phyloP scores from a whole-genome alignment of 2,329 filamentous ascomycete species.

The Venturia oleaginea region DNA sequence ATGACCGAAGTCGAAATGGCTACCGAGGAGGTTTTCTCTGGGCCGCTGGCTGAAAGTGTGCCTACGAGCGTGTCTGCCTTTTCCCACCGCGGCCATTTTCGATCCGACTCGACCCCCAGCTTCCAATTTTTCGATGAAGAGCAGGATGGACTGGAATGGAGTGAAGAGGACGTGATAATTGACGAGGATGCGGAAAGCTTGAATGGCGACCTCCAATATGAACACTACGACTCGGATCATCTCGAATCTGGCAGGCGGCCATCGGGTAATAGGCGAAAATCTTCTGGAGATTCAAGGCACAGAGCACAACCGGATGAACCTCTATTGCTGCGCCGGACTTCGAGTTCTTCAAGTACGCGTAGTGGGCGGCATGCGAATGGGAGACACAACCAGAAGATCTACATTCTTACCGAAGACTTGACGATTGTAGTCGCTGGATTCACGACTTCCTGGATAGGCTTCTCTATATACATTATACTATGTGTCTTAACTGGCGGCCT shows the following conservation, averaged over 20 bases:
- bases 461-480: conserved; percentile 56
- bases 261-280: conserved; percentile 44
- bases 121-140: conserved; percentile 79
- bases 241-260: conserved; percentile 29
- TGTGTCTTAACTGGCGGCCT: conserved; percentile 67
- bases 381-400: conserved; percentile 77
- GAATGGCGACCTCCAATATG: conserved; percentile 23
- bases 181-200: conserved; percentile 20
- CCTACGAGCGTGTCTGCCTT: conserved; percentile 91
- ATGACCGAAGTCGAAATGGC: conserved; percentile 98
- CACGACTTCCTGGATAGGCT: conserved; percentile 63
- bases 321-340: conserved; percentile 47
- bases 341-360: conserved; percentile 2
- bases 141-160: conserved; percentile 35
- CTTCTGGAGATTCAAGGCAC: conserved; percentile 53
- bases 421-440: conserved; percentile 93
- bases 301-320: conserved; percentile 48
- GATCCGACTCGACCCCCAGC: conserved; percentile 77
- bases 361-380: conserved; percentile 33
- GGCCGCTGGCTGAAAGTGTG: conserved; percentile 90
- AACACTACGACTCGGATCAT: conserved; percentile 29
- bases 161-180: conserved; percentile 12
- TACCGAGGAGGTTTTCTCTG: conserved; percentile 88
- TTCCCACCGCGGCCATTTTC: conserved; percentile 61
- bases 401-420: conserved; percentile 86